Percentiles rank a stretch among this genome's conserved stretches.
phyloP scores from a whole-genome alignment of 2,329 filamentous ascomycete species.

The Coniochaeta ligniaria region DNA sequence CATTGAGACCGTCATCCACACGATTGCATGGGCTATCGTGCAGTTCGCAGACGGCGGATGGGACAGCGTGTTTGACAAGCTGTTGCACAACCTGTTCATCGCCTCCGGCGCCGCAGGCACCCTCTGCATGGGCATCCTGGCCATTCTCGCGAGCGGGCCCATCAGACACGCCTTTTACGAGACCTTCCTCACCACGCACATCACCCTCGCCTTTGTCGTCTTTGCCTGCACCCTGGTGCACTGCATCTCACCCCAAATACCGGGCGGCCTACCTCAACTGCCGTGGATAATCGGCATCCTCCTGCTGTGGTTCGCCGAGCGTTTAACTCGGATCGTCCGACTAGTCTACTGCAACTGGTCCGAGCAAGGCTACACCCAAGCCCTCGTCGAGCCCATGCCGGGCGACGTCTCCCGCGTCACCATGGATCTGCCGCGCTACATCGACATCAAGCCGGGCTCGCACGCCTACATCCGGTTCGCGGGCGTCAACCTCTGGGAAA shows the following conservation, averaged over 20 bases:
- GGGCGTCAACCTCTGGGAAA: constrained; percentile 60
- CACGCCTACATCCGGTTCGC: constrained; percentile 70
- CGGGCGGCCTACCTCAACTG: constrained; percentile 62
- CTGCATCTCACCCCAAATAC: constrained; percentile 56
- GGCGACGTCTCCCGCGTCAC: constrained; percentile 66
- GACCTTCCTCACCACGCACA: constrained; percentile 85
- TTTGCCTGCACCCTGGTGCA: constrained; percentile 75
- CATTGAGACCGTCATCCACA: constrained; percentile 63
- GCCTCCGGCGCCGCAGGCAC: constrained; percentile 46
- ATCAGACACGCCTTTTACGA: constrained; percentile 95
- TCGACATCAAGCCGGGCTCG: constrained; percentile 61
- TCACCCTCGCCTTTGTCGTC: constrained; percentile 60
- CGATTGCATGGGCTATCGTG: constrained; percentile 66
- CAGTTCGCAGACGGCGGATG: constrained; percentile 59
- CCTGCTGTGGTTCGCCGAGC: constrained; percentile 70
- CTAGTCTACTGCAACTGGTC: constrained; percentile 62
- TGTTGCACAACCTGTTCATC: constrained; percentile 57
- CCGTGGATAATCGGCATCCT: constrained; percentile 70
- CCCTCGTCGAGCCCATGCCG: constrained; percentile 59
- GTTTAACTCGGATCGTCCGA: constrained; percentile 54
- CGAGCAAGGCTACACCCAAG: constrained; percentile 51
- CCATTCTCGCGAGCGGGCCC: constrained; percentile 67
- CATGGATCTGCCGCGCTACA: constrained; percentile 58
- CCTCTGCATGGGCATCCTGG: constrained; percentile 55
- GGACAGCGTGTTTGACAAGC: constrained; percentile 44